A percentile compares a stretch with the other conserved stretches of the same genome.
Evolutionary conservation across 768 basidiomycete species (phyloP).

Genomic region (Amanita thiersii): DNA sequence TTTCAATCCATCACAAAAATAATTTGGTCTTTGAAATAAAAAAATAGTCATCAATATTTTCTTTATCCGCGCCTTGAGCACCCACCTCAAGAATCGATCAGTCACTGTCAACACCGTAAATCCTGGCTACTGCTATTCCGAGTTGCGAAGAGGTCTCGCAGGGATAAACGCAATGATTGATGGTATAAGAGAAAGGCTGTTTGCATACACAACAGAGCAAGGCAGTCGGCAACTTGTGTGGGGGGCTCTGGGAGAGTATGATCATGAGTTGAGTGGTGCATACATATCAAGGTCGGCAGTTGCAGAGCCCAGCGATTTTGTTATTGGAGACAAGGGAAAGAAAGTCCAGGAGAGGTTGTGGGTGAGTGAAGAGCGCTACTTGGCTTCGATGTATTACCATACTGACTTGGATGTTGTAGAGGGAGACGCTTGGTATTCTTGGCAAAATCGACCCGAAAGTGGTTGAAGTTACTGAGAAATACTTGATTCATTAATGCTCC

Average conservation of each 20-base stretch:
- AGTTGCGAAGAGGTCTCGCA: constrained; percentile 20
- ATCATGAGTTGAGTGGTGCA: constrained; percentile 20
- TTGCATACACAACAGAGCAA: constrained; percentile 30
- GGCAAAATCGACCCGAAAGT: constrained; percentile 8
- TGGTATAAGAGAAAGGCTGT: constrained; percentile 18
- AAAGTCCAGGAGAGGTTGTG: constrained; percentile 23
- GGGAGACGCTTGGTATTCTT: constrained; percentile 4
- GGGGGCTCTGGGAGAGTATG: constrained; percentile 21
- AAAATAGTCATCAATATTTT: constrained; percentile 30
- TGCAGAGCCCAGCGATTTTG: constrained; percentile 25
- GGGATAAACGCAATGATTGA: constrained; percentile 12
- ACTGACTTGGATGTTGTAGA: background rate
- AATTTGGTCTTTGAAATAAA: background rate
- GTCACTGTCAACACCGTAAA: constrained; percentile 28
- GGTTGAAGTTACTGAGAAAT: background rate
- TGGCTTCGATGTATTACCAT: background rate
- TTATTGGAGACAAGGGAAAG: constrained; percentile 22
- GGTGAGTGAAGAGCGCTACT: constrained; percentile 17
- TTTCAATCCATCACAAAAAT: background rate
- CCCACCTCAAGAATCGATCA: constrained; percentile 16
- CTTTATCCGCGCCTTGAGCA: constrained; percentile 27
- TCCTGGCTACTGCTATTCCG: constrained; percentile 35
- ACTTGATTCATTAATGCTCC: background rate
- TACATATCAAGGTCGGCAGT: constrained; percentile 18
- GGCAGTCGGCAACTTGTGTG: constrained; percentile 27